Base-by-base conservation (phyloP, 176 grass and related monocot genomes). In the Triticum dicoccoides region DNA sequence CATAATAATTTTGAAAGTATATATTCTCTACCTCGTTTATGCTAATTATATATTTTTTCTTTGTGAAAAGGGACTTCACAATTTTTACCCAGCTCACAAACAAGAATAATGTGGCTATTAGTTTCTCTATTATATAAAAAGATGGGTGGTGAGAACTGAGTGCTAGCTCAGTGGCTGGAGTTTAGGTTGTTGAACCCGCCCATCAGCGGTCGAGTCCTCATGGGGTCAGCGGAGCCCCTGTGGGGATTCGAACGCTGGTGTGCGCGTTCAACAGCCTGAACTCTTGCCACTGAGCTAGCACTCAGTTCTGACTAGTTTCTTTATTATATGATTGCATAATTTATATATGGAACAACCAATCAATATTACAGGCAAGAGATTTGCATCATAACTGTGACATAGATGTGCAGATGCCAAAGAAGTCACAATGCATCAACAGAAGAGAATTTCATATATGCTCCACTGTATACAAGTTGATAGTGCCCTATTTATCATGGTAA, bases 401-500 rank as follows among this genome's bases (percentile, higher is more conserved):
- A 32, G 34, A 18, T 73, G n/a, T 21, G 51, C 33, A 42, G 47
- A 76, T 30, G 42, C 47, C 25, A 76, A 54, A 82, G 44, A 62
- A 42, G 44, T 56, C 45, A 17, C 73, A 76, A 76, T 17, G 9
- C 7, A 67, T 56, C 11, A 82, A 33, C 11, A 42, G 30, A 82
- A 73, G 35, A 86, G 21, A 79, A 80, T 29, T 42, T 27, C 63
- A n/a, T 76, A 68, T 75, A 41, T 27, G 65, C 61, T 76, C 61
- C 21, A 37, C 9, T 11, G 56, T 32, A 44, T 29, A 21, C 66
- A 65, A 71, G 41, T 58, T 58, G 25, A 3, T 47, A 39, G 4
- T 56, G 27, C 56, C 63, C 18, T 6, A 34, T 13, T 18, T 58
- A 32, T 81, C 68, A 17, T 68, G 47, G 47, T 56, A 56, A 33